Base-by-base conservation (phyloP, 2,329 filamentous ascomycete species). In the Coleophoma cylindrospora region DNA sequence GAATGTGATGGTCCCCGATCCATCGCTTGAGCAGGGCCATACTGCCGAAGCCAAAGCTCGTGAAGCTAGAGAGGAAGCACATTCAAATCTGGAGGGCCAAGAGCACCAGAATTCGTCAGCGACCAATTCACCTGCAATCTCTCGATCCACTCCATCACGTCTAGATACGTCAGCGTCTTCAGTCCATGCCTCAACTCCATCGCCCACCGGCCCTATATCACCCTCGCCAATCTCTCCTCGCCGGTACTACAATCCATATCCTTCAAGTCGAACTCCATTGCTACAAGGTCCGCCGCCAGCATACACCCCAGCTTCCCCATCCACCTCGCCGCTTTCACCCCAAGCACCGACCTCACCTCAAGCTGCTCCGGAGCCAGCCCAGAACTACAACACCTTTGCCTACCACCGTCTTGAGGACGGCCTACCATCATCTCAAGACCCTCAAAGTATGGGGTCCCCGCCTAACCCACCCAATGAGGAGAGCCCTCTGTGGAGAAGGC, bases 381-480 rank as follows among this genome's bases (percentile, higher is more conserved):
- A 40, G 41, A 50, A 47, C 9, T 64, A 64, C 43, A 62, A 54
- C 34, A 62, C 58, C 6, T 60, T 64, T 22, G 40, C 54, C 40
- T 54, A 59, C 22, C 38, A 61, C 44, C 55, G 55, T 22, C 50
- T 61, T 19, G 60, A 63, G 45, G 40, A 52, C 45, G 57, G 53
- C 8, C 45, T 49, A 12, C 40, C 53, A 47, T 54, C 56, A 22
- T 34, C 21, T 17, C 49, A 48, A n/a, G 49, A 56, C 27, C 59
- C 58, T 2, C 48, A 62, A 53, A 63, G 60, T 52, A 64, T 64
- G 61, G 61, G 61, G n/a, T 43, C 49, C 13, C 57, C 58, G 32
- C 40, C 37, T 2, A 49, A 55, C 41, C 45, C 50, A 14, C 48
- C 52, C 15, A 50, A 53, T 34, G 63, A 63, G 47, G 58, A 43